Conservation (phyloP, 2,329 filamentous ascomycete species). For the Fusarium pseudoanthophilum region DNA sequence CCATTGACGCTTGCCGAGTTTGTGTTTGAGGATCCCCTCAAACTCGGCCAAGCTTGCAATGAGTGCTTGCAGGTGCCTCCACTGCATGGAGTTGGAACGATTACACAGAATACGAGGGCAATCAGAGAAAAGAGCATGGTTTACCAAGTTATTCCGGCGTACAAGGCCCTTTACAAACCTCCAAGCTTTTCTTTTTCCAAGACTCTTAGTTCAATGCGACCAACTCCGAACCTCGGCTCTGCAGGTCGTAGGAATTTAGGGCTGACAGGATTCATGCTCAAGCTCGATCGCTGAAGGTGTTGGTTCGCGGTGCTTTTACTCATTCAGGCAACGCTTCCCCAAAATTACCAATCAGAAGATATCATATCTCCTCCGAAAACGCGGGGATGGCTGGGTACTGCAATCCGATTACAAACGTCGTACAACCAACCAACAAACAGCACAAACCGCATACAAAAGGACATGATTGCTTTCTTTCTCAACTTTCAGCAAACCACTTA, state of each 20-base stretch:
- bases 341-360: background rate
- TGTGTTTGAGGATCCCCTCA: background rate
- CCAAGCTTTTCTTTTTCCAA: too few species aligned
- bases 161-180: background rate
- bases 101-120: background rate
- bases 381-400: background rate
- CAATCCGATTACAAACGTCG: background rate
- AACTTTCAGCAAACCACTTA: rapidly evolving
- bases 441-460: background rate
- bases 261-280: background rate
- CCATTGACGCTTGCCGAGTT: too few species aligned
- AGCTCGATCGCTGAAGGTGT: background rate
- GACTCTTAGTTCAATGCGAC: too few species aligned
- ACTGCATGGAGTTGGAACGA: background rate
- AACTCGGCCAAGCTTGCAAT: background rate
- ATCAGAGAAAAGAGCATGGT: background rate
- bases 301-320: background rate
- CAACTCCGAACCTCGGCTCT: background rate
- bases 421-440: background rate
- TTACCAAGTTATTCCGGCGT: background rate
- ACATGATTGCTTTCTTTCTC: rapidly evolving
- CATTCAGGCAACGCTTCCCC: background rate
- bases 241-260: background rate
- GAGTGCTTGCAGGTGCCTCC: too few species aligned
- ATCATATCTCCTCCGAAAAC: background rate